phyloP scores from a whole-genome alignment of 108 stramenopile genomes.

The Aurantiochytrium sp. region DNA sequence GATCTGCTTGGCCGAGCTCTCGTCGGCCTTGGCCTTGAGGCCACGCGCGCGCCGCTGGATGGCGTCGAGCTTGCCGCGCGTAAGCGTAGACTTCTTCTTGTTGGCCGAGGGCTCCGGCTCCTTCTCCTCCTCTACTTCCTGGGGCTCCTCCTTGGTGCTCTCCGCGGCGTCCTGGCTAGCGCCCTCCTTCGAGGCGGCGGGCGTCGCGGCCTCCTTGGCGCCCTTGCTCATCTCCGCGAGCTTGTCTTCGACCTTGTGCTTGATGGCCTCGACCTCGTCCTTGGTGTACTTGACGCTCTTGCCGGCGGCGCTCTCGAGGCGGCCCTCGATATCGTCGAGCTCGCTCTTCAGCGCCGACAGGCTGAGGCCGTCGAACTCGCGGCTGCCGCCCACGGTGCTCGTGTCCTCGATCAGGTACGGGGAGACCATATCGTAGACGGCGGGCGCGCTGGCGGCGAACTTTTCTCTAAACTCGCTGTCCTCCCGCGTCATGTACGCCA shows the following conservation, averaged over 20 bases:
- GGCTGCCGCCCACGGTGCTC: not conserved
- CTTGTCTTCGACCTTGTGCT: not conserved
- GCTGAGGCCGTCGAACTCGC: not conserved
- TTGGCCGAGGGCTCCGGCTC: not conserved
- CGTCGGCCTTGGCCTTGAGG: not conserved
- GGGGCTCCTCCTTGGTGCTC: not conserved
- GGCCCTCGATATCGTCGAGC: not conserved
- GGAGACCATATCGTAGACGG: not conserved
- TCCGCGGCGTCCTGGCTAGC: not conserved
- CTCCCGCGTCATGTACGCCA: not conserved
- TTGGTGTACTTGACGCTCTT: not conserved
- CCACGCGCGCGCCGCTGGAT: not conserved
- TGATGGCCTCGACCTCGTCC: not conserved
- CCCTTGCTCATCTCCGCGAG: not conserved
- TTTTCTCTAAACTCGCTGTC: not conserved
- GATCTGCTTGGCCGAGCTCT: not conserved
- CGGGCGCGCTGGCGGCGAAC: not conserved
- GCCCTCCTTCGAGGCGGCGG: not conserved
- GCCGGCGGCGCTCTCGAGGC: not conserved
- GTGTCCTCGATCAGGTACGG: not conserved
- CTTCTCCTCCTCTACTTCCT: not conserved
- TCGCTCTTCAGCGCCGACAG: not conserved
- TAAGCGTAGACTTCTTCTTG: not conserved
- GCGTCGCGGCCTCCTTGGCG: not conserved
- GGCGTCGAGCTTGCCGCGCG: not conserved